A percentile compares a stretch with the other conserved stretches of the same genome.
Conservation (phyloP, 768 basidiomycete genomes). For the Tricholoma flavovirens region DNA sequence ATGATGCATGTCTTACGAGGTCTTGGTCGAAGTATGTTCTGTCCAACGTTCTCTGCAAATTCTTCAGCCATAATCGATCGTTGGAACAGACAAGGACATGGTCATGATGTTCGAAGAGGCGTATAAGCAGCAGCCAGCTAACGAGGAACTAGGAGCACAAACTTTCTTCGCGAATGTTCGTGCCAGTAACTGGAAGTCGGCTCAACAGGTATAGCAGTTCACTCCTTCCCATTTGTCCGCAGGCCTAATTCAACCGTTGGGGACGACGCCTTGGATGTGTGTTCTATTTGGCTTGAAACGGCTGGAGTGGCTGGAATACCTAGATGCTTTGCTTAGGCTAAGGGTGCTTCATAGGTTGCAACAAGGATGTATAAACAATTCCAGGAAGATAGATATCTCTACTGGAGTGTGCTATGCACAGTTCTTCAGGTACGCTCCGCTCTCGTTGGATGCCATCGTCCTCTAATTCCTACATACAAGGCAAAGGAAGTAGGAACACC, state of each 20-base stretch:
- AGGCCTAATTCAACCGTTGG: neutral
- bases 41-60: neutral
- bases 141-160: constrained; percentile 80
- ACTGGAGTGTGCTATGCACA: constrained; percentile 78
- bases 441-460: neutral
- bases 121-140: constrained; percentile 71
- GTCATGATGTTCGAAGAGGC: constrained; percentile 84
- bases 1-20: constrained; percentile 82
- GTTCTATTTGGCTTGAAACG: neutral
- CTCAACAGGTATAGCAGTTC: constrained; percentile 56
- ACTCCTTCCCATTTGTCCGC: neutral
- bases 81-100: constrained; percentile 59
- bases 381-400: constrained; percentile 73
- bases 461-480: constrained; percentile 28
- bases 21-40: constrained; percentile 56
- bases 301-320: neutral
- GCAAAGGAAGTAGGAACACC: constrained; percentile 66
- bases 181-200: constrained; percentile 78
- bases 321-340: neutral
- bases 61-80: constrained; percentile 5
- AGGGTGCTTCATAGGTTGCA: constrained; percentile 46
- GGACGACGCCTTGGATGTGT: neutral
- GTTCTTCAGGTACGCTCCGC: constrained; percentile 58
- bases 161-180: constrained; percentile 83
- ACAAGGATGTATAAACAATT: constrained; percentile 82